phyloP scores from a whole-genome alignment of 2,329 filamentous ascomycete species.

The Beauveria sp. region DNA sequence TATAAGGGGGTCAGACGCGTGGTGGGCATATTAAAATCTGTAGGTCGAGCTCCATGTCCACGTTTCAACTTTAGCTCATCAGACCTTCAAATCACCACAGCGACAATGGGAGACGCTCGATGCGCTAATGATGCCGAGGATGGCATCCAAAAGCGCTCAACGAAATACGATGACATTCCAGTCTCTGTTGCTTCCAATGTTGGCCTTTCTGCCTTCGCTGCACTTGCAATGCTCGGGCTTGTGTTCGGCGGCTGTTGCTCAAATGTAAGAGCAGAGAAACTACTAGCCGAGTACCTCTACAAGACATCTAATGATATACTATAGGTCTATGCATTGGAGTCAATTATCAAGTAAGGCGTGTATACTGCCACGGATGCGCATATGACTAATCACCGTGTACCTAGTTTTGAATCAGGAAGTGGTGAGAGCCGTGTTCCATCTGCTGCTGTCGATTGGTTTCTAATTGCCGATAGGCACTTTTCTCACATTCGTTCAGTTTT shows the following conservation, averaged over 20 bases:
- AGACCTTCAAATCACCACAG: background rate
- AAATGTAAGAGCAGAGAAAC: slow-evolving; percentile 53
- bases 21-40: too few relatives aligned
- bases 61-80: background rate
- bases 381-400: slow-evolving; percentile 3
- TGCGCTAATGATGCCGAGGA: too few relatives aligned
- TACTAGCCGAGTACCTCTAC: background rate
- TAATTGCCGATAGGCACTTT: slow-evolving; percentile 56
- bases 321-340: slow-evolving; percentile 91
- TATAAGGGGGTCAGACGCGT: too few relatives aligned
- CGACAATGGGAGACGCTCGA: background rate
- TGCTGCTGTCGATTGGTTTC: slow-evolving; percentile 7
- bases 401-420: slow-evolving; percentile 73
- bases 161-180: background rate
- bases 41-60: background rate
- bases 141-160: background rate
- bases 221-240: slow-evolving; percentile 64
- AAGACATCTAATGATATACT: slow-evolving; percentile 11
- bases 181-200: background rate
- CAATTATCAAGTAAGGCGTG: slow-evolving; percentile 75
- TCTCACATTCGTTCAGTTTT: slow-evolving; percentile 82
- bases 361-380: slow-evolving; percentile 7
- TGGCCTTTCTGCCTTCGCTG: slow-evolving; percentile 39
- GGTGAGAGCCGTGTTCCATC: slow-evolving; percentile 43
- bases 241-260: slow-evolving; percentile 96